Base-by-base conservation (phyloP, 495 filamentous ascomycete genomes). In the Aspergillus conjunctus region DNA sequence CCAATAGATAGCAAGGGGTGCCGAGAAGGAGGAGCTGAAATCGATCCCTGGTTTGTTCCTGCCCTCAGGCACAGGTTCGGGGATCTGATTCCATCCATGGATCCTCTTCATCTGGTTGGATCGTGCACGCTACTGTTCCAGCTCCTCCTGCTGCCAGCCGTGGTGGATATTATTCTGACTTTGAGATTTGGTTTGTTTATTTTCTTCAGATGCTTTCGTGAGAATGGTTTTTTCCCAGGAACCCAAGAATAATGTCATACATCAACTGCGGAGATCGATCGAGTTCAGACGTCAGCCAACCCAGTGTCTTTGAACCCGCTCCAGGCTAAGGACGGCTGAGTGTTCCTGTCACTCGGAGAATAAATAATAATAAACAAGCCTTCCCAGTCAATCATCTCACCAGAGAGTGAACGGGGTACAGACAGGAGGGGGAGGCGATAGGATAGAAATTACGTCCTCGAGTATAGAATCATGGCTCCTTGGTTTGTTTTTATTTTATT, bases 1-100 rank as follows among this genome's bases (percentile, higher is more conserved):
- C 60, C 60, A 63, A 63, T 63, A 21, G 32, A 30, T 20, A 20
- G 54, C n/a, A 58, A 63, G 61, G 61, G 60, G 55, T 57, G 22
- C 45, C 32, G 26, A 50, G 50, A 39, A 41, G 33, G 54, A 55
- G 51, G 21, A 63, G 56, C 51, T 59, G 51, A 51, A 59, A 26
- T 26, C 44, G 33, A 54, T 39, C 51, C 56, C 49, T 63, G 50
- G 54, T 63, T 54, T 54, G 17, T 26, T 26, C 26, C 26, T 26
- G 26, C 5, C 26, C 2, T 26, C 26, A 39, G 50, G 55, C 26
- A 50, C 20, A 33, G 32, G 44, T 58, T 51, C 44, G 30, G 44
- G 44, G 30, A 37, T 54, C 37, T 54, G 58, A 46, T 32, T 53
- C 51, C 58, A 60, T 48, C 21, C 33, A 26, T 26, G 26, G 26